These are phyloP conservation scores for Colletotrichum nymphaeae DNA, from an alignment of 2,329 filamentous ascomycete genomes.

Conservation along the genomic window DNA sequence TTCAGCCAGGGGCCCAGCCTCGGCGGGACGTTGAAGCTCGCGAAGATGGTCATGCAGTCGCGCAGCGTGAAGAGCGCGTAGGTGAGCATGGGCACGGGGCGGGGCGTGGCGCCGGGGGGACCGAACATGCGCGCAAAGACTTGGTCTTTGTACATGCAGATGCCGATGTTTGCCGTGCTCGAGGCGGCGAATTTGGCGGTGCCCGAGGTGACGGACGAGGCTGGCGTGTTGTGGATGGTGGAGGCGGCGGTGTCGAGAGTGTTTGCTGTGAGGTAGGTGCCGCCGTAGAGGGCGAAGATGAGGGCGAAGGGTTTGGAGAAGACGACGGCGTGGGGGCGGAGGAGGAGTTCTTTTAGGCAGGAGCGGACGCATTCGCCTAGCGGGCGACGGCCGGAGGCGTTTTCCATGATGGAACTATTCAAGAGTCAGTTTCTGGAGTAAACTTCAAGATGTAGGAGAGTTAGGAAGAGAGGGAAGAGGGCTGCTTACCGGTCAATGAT, in stretches of 20 bases:
- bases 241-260: slow-evolving; percentile 82
- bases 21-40: slow-evolving; percentile 89
- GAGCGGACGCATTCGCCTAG: slow-evolving; percentile 68
- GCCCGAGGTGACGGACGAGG: slow-evolving; percentile 76
- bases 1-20: slow-evolving; percentile 78
- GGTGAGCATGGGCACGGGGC: slow-evolving; percentile 74
- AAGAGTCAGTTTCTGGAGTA: background rate
- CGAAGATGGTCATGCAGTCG: slow-evolving; percentile 91
- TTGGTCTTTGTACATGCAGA: slow-evolving; percentile 92
- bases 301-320: slow-evolving; percentile 75
- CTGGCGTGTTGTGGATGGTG: slow-evolving; percentile 67
- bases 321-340: slow-evolving; percentile 71
- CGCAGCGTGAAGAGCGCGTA: slow-evolving; percentile 84
- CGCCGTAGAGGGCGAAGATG: slow-evolving; percentile 82
- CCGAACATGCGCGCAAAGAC: slow-evolving; percentile 88
- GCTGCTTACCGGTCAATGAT: slow-evolving; percentile 81
- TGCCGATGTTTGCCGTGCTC: slow-evolving; percentile 82
- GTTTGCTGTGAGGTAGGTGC: slow-evolving; percentile 92
- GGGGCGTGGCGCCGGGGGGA: slow-evolving; percentile 60
- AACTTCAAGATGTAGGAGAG: too few relatives aligned
- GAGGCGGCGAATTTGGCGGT: slow-evolving; percentile 85
- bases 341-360: slow-evolving; percentile 67
- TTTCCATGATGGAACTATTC: slow-evolving; percentile 80
- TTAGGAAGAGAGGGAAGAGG: too few relatives aligned
- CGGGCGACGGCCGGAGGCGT: slow-evolving; percentile 76